These are phyloP conservation scores for Inga oerstediana DNA, from an alignment of 306 rosid genomes.

Conservation along the genomic window DNA sequence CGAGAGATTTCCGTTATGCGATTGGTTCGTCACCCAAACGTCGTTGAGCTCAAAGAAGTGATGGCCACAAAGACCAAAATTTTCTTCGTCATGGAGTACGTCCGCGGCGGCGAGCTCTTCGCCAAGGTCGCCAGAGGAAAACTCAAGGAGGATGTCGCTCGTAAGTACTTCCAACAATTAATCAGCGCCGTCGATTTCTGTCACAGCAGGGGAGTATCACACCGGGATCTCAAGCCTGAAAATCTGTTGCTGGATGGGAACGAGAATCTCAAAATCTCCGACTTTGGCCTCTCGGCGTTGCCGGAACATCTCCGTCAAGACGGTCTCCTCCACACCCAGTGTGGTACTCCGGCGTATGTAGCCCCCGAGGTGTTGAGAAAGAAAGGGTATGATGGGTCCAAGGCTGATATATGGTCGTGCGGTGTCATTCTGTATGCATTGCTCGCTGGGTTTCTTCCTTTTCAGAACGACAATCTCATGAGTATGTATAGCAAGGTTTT, in stretches of 20 bases:
- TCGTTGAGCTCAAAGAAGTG: slow-evolving; percentile 66
- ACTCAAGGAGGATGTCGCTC: slow-evolving; percentile 57
- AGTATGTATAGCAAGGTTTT: slow-evolving; percentile 64
- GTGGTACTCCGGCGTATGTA: slow-evolving; percentile 78
- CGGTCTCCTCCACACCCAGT: slow-evolving; percentile 70
- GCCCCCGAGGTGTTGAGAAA: slow-evolving; percentile 65
- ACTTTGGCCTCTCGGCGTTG: slow-evolving; percentile 67
- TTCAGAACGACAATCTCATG: slow-evolving; percentile 66
- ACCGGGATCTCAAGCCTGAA: slow-evolving; percentile 74
- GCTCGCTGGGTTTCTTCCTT: slow-evolving; percentile 74
- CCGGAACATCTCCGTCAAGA: slow-evolving; percentile 65
- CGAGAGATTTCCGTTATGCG: slow-evolving; percentile 69
- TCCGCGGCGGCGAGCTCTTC: slow-evolving; percentile 74
- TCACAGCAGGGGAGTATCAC: slow-evolving; percentile 71
- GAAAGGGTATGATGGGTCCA: slow-evolving; percentile 68
- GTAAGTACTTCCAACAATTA: slow-evolving; percentile 68
- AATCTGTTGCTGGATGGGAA: slow-evolving; percentile 63
- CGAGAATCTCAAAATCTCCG: slow-evolving; percentile 65
- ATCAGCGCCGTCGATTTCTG: slow-evolving; percentile 74
- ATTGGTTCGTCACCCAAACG: slow-evolving; percentile 63
- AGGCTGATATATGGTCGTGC: slow-evolving; percentile 73
- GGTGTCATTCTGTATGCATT: slow-evolving; percentile 61
- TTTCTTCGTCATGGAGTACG: slow-evolving; percentile 69
- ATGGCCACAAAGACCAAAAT: slow-evolving; percentile 72
- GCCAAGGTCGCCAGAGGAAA: slow-evolving; percentile 59